A percentile compares a stretch with the other conserved stretches of the same genome.
phyloP scores from a whole-genome alignment of 208 protist species.

The Giardia muris region DNA sequence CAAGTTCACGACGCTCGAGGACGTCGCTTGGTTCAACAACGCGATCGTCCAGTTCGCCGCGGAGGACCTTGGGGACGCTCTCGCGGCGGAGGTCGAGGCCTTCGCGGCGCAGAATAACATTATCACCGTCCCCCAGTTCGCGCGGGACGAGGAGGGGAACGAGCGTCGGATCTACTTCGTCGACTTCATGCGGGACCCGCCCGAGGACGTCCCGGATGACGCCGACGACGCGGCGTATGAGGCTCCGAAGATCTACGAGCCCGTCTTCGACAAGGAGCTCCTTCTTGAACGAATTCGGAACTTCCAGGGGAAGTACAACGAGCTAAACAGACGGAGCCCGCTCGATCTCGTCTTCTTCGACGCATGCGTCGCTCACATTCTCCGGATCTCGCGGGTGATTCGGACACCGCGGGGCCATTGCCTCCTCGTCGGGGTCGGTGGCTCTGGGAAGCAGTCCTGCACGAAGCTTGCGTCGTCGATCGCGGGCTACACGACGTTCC shows the following conservation, averaged over 20 bases:
- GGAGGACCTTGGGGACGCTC: background rate
- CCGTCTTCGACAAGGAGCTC: constrained; percentile 58
- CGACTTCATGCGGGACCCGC: constrained; percentile 29
- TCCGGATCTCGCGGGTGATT: constrained; percentile 38
- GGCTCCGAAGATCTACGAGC: constrained; percentile 75
- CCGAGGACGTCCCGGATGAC: constrained; percentile 44
- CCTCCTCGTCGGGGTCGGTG: constrained; percentile 51
- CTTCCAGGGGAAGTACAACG: constrained; percentile 58
- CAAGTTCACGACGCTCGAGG: constrained; percentile 71
- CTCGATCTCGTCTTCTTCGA: constrained; percentile 89
- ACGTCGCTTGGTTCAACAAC: constrained; percentile 80
- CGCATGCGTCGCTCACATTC: constrained; percentile 53
- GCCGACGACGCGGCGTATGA: constrained; percentile 58
- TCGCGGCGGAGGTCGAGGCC: background rate
- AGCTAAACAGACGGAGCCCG: constrained; percentile 43
- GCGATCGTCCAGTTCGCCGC: constrained; percentile 47
- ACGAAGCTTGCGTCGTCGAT: constrained; percentile 67
- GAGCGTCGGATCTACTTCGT: background rate
- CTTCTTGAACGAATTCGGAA: constrained; percentile 54
- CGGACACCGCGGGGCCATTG: constrained; percentile 39
- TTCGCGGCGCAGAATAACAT: constrained; percentile 5
- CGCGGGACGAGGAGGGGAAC: background rate
- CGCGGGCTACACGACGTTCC: constrained; percentile 68
- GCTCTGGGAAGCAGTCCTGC: constrained; percentile 50
- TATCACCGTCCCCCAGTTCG: background rate